Evolutionary conservation across 257 asterid species (phyloP).

Genomic region (Penstemon barbatus): DNA sequence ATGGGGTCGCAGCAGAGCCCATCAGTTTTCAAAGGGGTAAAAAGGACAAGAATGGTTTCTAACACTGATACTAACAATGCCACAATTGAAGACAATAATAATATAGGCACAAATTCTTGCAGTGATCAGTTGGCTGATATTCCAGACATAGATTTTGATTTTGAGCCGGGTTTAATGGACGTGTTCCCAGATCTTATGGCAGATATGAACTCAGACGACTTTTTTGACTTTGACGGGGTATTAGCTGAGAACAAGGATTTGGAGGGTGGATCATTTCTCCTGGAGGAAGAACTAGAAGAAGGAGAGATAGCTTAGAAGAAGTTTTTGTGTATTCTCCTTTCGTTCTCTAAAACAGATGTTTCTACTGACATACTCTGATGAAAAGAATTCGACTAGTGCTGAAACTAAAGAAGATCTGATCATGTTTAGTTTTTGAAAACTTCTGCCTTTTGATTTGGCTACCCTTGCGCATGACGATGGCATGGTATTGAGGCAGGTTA

Average conservation of each 20-base stretch:
- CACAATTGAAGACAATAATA: constrained; percentile 19
- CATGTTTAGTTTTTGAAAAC: no score
- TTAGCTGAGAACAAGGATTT: constrained; percentile 25
- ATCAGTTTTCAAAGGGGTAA: constrained; percentile 13
- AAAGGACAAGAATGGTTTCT: constrained; percentile 21
- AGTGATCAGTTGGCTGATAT: constrained; percentile 40
- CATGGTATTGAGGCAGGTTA: no score
- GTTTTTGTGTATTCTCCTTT: not conserved
- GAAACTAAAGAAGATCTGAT: no score
- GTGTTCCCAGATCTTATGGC: constrained; percentile 36
- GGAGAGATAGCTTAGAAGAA: constrained; percentile 62
- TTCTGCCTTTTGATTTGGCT: no score
- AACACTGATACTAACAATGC: not conserved
- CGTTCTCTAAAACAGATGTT: not conserved
- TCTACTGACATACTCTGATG: no score
- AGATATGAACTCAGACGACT: constrained; percentile 34
- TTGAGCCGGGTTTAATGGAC: constrained; percentile 42
- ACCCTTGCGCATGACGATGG: no score
- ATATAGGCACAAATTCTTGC: constrained; percentile 19
- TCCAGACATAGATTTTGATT: constrained; percentile 46
- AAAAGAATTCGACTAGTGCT: no score
- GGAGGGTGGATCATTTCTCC: constrained; percentile 23
- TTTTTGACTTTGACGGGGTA: constrained; percentile 45
- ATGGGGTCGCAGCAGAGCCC: constrained; percentile 24
- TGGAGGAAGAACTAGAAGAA: constrained; percentile 77